Conservation (phyloP, 2,329 filamentous ascomycete species). For the Claviceps capensis region DNA sequence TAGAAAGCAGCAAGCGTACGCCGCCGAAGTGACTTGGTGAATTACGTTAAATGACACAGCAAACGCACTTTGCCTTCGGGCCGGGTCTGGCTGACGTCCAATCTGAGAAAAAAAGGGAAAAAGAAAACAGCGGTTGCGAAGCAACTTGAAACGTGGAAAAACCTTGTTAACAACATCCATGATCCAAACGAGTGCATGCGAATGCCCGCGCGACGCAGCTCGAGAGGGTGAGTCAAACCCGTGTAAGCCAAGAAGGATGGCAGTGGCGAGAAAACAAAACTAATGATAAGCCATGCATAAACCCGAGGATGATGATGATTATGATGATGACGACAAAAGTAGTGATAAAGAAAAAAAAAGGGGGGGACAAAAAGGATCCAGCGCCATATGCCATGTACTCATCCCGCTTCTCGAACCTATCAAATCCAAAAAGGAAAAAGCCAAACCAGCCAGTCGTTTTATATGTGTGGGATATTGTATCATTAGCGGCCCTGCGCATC, state of each 20-base stretch:
- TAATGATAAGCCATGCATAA: too few relatives aligned
- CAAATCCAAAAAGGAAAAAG: too few relatives aligned
- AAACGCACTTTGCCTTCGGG: not conserved
- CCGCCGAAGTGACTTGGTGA: too few relatives aligned
- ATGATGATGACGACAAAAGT: not conserved
- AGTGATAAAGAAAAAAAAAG: not conserved
- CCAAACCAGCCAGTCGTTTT: too few relatives aligned
- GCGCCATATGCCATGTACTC: too few relatives aligned
- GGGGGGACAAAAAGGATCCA: too few relatives aligned
- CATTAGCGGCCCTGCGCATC: not conserved
- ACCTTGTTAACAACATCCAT: too few relatives aligned
- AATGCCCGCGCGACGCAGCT: conserved; percentile 4
- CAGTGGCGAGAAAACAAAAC: not conserved
- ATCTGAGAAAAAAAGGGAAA: too few relatives aligned
- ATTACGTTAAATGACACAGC: not conserved
- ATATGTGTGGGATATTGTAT: too few relatives aligned
- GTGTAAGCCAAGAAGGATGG: not conserved
- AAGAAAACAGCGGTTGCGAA: too few relatives aligned
- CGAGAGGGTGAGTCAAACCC: not conserved
- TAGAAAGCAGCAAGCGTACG: too few relatives aligned
- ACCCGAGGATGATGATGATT: not conserved
- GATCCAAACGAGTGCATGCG: not conserved
- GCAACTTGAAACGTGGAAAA: not conserved
- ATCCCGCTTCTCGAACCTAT: too few relatives aligned
- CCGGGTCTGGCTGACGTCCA: not conserved